Evolutionary conservation across 306 rosid genomes (phyloP), one percentile per base, ranked within the genome.

Genomic region (Neltuma alba): DNA sequence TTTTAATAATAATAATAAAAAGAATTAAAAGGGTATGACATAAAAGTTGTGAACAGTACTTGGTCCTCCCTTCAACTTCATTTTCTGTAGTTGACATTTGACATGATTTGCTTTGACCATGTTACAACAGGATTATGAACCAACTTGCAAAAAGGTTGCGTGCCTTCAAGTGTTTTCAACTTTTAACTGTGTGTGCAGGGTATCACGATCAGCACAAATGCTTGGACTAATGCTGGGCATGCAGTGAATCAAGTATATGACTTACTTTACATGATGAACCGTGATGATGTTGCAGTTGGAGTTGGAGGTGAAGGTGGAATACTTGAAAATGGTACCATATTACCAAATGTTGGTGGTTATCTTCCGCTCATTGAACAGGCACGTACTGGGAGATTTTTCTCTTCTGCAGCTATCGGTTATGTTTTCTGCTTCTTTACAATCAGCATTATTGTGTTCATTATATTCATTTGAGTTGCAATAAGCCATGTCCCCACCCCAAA

Each of bases 251-350:
- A 95, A 70, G 45, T 95, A 5, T 95, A 95, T 64, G 99, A 93
- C 78, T 30, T 91, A 3, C 91, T 93, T 21, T 92, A 92, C 82
- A 95, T 95, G 99, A 92, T 95, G 99, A 94, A 83, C 0, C 83
- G 99, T 33, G 98, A 95, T 72, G 97, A 93, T 74, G 23, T 92
- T 31, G 85, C 90, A 0, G 96, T 95, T 79, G 99, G 98, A 72
- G 85, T 95, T 2, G 99, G 99, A 1, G 99, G 99, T 0, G 99
- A 95, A 8, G 99, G 99, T 33, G 99, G 96, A 36, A 89, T 95
- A 8, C 83, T 78, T 5, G 72, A 71, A 42, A 81, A 91, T 78
- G 94, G 94, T 55, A 90, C 92, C 30, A 90, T 91, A 9, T 83
- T 85, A 54, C 92, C 92, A 0, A 83, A 92, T 72, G 99, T 95